These are phyloP conservation scores for Chaetomiaceae sp. DNA, from an alignment of 2,329 filamentous ascomycete species.

Conservation along the genomic window DNA sequence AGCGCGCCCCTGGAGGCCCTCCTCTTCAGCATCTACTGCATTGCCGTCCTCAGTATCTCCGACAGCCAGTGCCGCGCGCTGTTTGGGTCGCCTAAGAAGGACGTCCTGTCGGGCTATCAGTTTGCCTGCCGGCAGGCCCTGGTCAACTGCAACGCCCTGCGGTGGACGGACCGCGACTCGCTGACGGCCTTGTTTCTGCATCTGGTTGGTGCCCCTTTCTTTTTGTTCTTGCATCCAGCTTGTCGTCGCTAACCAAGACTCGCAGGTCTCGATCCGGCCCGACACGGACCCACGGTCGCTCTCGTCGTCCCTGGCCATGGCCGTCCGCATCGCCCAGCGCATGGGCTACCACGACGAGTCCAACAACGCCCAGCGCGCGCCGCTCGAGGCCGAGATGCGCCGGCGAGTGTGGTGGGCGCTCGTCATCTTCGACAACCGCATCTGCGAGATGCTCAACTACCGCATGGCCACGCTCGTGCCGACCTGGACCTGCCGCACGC, in stretches of 20 bases:
- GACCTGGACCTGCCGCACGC: slow-evolving; percentile 39
- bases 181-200: slow-evolving; percentile 55
- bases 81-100: slow-evolving; percentile 38
- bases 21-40: slow-evolving; percentile 50
- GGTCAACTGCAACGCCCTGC: slow-evolving; percentile 45
- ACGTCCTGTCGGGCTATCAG: slow-evolving; percentile 41
- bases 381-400: slow-evolving; percentile 54
- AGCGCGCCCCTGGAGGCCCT: slow-evolving; percentile 45
- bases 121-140: slow-evolving; percentile 50
- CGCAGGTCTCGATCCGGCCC: slow-evolving; percentile 43
- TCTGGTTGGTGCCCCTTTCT: slow-evolving; percentile 37
- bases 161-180: slow-evolving; percentile 45
- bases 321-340: slow-evolving; percentile 52
- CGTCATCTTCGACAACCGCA: slow-evolving; percentile 51
- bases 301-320: slow-evolving; percentile 48
- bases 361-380: slow-evolving; percentile 20
- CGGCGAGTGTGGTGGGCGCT: slow-evolving; percentile 60
- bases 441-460: slow-evolving; percentile 46
- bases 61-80: slow-evolving; percentile 39
- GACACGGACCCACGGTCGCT: slow-evolving; percentile 45
- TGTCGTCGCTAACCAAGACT: not conserved
- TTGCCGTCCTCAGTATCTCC: slow-evolving; percentile 39
- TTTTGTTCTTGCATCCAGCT: not conserved
- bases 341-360: slow-evolving; percentile 52
- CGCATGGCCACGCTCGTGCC: slow-evolving; percentile 30